phyloP scores from a whole-genome alignment of 345 rosid species.

The Pseudoturritis turrita region DNA sequence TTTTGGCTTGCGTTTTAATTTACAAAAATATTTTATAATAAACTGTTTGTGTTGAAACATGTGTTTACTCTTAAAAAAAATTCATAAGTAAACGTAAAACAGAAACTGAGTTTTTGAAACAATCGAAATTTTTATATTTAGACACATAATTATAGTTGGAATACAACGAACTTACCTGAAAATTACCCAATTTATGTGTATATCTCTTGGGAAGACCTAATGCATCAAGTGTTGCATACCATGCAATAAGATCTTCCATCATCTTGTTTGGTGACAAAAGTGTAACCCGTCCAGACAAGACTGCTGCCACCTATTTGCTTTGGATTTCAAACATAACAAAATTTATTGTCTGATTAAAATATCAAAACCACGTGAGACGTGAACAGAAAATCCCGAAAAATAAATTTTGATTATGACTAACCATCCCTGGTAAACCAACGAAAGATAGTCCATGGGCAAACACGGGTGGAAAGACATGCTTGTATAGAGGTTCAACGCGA shows the following conservation, averaged over 20 bases:
- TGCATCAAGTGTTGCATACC: slow-evolving; percentile 44
- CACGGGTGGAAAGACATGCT: slow-evolving; percentile 66
- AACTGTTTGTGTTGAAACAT: too few relatives aligned
- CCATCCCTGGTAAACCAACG: slow-evolving; percentile 71
- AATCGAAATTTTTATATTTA: too few relatives aligned
- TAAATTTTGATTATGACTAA: slow-evolving; percentile 7
- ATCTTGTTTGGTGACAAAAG: slow-evolving; percentile 17
- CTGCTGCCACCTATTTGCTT: slow-evolving; percentile 26
- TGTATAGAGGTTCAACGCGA: slow-evolving; percentile 67
- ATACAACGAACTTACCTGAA: background rate
- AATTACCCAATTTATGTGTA: slow-evolving; percentile 39
- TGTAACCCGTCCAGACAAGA: slow-evolving; percentile 15
- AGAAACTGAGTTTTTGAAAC: too few relatives aligned
- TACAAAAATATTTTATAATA: too few relatives aligned
- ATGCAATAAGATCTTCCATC: slow-evolving; percentile 36
- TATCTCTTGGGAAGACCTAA: slow-evolving; percentile 50
- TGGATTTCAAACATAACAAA: slow-evolving; percentile 15
- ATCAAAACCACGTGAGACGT: background rate
- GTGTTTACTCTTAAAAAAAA: too few relatives aligned
- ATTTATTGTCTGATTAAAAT: background rate
- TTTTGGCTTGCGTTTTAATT: too few relatives aligned
- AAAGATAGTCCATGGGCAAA: slow-evolving; percentile 73
- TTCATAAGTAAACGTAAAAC: too few relatives aligned
- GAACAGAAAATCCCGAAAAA: background rate
- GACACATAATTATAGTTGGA: background rate